A percentile compares a stretch with the other conserved stretches of the same genome.
Conservation (phyloP, 768 basidiomycete species). For the Kockovaella imperatae region DNA sequence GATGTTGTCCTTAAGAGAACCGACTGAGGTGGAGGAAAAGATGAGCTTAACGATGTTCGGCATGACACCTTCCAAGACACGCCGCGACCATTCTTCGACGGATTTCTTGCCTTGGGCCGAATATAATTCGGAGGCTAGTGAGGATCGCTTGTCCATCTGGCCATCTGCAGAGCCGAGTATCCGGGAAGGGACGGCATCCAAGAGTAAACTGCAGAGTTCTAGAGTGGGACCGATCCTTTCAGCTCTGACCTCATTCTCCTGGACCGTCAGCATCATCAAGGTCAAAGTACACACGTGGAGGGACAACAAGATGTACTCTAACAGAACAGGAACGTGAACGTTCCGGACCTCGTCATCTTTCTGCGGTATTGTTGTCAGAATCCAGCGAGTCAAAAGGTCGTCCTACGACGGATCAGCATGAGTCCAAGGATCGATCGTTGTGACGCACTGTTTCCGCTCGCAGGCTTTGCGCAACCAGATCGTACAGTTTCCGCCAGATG, state of each 20-base stretch:
- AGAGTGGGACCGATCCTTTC: too few species aligned
- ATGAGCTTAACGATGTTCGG: too few species aligned
- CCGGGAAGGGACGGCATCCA: not conserved
- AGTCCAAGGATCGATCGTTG: not conserved
- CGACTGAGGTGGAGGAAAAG: not conserved
- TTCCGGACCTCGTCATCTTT: conserved; percentile 82
- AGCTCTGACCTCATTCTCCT: too few species aligned
- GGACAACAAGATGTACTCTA: conserved; percentile 60
- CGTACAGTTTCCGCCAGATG: conserved; percentile 71
- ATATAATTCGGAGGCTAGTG: too few species aligned
- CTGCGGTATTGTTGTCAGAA: conserved; percentile 61
- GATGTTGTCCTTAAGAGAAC: too few species aligned
- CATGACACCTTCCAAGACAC: too few species aligned
- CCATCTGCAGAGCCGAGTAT: too few species aligned
- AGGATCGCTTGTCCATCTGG: too few species aligned
- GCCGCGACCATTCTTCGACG: too few species aligned
- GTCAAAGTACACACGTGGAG: conserved; percentile 55
- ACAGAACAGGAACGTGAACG: conserved; percentile 71
- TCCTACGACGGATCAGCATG: not conserved
- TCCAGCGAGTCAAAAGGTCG: conserved; percentile 57
- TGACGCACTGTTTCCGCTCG: too few species aligned
- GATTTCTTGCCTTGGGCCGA: too few species aligned
- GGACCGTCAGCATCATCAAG: too few species aligned
- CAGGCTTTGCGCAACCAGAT: conserved; percentile 27
- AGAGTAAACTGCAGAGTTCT: not conserved